Evolutionary conservation across 1,284 basidiomycete species (phyloP), one percentile per base, ranked within the genome.

Genomic region (Ceratobasidium sp.): DNA sequence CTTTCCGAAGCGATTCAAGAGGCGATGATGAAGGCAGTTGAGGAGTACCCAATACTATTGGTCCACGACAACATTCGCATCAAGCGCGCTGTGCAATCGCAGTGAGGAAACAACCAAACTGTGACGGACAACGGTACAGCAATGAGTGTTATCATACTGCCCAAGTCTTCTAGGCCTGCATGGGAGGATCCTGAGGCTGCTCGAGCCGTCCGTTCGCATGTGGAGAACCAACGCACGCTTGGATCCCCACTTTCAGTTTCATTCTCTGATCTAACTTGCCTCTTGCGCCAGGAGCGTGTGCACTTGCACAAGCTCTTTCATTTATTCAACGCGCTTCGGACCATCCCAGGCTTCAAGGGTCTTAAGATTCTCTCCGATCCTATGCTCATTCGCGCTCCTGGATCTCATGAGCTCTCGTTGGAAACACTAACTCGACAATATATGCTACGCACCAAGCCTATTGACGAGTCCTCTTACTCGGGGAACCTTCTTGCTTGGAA

Each of bases 61-160:
- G 36, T 50, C 1, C 45, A 65, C 22, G 63, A 65, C 63, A 65
- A 65, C 19, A 24, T 65, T 24, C 63, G 63, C 7, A 48, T 65
- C n/a, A 36, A 48, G 27, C 33, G 33, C 1, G 29, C 15, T 6
- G 45, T 65, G 11, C 45, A n/a, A 3, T 50, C 63, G 4, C 63
- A 65, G 33, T 24, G 63, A 29, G 4, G 14, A 17, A 15, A 31
- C 14, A 65, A n/a, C 19, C 63, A 50, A 27, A 53, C 63, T 22
- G 17, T 50, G 17, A 53, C 47, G 0, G 63, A 65, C 27, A 65
- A 65, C 44, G 63, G 63, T 14, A 65, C 63, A 0, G 47, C 63
- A 1, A 53, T 53, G 50, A 65, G 41, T 22, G 63, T 53, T 5
- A 8, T 65, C 17, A 41, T 53, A 2, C 63, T 65, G 3, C 63